These are phyloP conservation scores for Brassica rapa DNA, from an alignment of 345 rosid species.

Conservation along the genomic window DNA sequence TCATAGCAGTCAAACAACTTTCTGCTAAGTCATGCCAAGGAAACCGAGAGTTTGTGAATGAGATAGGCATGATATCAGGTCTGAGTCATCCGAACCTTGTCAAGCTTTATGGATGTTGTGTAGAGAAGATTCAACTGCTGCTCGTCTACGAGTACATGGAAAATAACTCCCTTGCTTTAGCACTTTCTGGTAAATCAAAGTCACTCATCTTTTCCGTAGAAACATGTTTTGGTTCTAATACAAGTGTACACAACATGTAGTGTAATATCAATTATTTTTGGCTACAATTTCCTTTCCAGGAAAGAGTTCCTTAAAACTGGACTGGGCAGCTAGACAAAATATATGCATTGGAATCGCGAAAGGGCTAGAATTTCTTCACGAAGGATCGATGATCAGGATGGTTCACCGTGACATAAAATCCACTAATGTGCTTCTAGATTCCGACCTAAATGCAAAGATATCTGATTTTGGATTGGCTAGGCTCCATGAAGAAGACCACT, in stretches of 20 bases:
- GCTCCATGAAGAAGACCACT: conserved; percentile 50
- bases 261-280: neutral
- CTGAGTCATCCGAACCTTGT: neutral
- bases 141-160: neutral
- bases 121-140: neutral
- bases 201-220: neutral
- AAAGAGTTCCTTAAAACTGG: conserved; percentile 29
- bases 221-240: neutral
- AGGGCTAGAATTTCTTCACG: conserved; percentile 62
- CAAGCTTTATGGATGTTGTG: conserved; percentile 1
- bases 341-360: conserved; percentile 60
- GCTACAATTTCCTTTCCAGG: neutral
- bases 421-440: conserved; percentile 57
- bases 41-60: neutral
- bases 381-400: conserved; percentile 55
- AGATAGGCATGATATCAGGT: neutral
- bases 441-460: conserved; percentile 55
- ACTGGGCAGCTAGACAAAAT: conserved; percentile 51
- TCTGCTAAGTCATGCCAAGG: neutral
- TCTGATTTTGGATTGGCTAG: conserved; percentile 72
- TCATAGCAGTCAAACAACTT: neutral
- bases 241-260: neutral
- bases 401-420: conserved; percentile 68
- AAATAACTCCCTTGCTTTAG: neutral
- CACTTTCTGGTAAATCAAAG: neutral